phyloP scores from a whole-genome alignment of 2,329 filamentous ascomycete species.

The Trichoderma hamatum region DNA sequence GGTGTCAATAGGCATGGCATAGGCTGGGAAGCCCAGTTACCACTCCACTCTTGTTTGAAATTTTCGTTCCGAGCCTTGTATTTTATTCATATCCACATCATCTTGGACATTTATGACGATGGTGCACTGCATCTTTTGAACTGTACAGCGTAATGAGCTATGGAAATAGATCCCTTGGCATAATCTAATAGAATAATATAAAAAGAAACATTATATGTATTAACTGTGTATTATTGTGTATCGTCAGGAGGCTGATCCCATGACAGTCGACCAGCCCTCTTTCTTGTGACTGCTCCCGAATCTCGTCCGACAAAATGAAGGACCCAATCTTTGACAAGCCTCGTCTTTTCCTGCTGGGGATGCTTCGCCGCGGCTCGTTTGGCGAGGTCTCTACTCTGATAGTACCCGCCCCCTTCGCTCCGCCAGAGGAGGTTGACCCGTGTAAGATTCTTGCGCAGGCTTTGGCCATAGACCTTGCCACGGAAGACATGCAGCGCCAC shows the following conservation, averaged over 20 bases:
- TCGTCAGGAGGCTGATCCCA: constrained; percentile 49
- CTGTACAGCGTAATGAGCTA: constrained; percentile 4
- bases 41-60: constrained; percentile 5
- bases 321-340: constrained; percentile 74
- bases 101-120: neutral
- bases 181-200: constrained; percentile 1
- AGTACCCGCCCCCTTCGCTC: constrained; percentile 58
- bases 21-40: neutral
- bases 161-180: neutral
- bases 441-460: constrained; percentile 71
- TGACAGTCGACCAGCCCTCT: constrained; percentile 30
- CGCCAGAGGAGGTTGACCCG: constrained; percentile 66
- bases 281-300: constrained; percentile 28
- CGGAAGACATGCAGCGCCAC: constrained; percentile 77
- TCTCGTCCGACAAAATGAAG: constrained; percentile 64
- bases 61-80: constrained; percentile 6
- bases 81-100: constrained; percentile 1
- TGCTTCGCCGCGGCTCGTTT: constrained; percentile 37
- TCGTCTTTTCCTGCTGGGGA: constrained; percentile 64
- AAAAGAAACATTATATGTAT: neutral
- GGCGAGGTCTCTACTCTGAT: constrained; percentile 55
- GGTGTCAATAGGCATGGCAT: constrained; percentile 20
- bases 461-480: constrained; percentile 81
- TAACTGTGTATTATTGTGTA: constrained; percentile 38
- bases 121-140: neutral